A percentile compares a stretch with the other conserved stretches of the same genome.
Evolutionary conservation across 2,329 filamentous ascomycete genomes (phyloP).

Genomic region (Penicillium rolfsii): DNA sequence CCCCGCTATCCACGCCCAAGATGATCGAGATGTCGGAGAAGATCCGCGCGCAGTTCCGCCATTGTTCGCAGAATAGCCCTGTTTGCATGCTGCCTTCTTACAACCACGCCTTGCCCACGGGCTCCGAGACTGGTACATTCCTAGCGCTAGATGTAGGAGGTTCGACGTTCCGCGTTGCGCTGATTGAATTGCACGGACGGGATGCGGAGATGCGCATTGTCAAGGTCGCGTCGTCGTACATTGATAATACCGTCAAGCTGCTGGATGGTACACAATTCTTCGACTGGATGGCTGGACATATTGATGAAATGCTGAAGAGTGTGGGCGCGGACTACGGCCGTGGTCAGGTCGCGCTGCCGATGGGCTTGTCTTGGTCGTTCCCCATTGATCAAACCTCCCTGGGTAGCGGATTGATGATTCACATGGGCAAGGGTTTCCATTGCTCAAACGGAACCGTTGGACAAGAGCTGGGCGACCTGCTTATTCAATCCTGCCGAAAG

Average conservation of each 20-base stretch:
- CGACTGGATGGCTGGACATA: constrained; percentile 67
- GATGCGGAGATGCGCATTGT: constrained; percentile 57
- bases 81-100: constrained; percentile 69
- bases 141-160: constrained; percentile 67
- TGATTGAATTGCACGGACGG: constrained; percentile 60
- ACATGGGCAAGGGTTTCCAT: constrained; percentile 68
- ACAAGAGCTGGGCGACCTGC: constrained; percentile 61
- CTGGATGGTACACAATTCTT: constrained; percentile 63
- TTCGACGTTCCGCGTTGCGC: constrained; percentile 66
- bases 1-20: constrained; percentile 39
- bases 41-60: constrained; percentile 56
- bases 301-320: constrained; percentile 56
- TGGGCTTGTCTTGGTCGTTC: constrained; percentile 69
- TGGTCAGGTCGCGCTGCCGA: constrained; percentile 50
- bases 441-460: constrained; percentile 63
- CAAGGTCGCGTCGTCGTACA: constrained; percentile 57
- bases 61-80: constrained; percentile 58
- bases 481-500: constrained; percentile 61
- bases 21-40: constrained; percentile 51
- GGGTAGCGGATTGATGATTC: constrained; percentile 59
- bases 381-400: constrained; percentile 67
- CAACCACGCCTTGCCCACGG: constrained; percentile 63
- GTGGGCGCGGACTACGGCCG: constrained; percentile 47
- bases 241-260: constrained; percentile 59
- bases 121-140: constrained; percentile 62